A percentile compares a stretch with the other conserved stretches of the same genome.
Conservation (phyloP, 441 rosid species). For the Croton setiger region DNA sequence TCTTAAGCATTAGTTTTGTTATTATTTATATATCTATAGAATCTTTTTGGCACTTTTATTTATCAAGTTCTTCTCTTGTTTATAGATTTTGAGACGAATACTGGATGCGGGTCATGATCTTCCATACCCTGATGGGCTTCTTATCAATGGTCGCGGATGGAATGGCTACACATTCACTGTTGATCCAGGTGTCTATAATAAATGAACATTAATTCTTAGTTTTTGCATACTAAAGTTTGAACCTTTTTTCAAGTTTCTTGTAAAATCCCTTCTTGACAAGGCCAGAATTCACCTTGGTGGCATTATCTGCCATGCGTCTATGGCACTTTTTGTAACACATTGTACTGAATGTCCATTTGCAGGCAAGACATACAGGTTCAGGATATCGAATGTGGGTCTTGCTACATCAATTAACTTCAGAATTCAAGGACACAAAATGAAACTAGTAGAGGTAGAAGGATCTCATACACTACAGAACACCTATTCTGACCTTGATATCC, state of each 20-base stretch:
- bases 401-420: constrained; percentile 75
- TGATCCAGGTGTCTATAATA: constrained; percentile 36
- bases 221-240: neutral
- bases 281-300: neutral
- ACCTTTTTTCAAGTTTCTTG: neutral
- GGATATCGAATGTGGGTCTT: constrained; percentile 89
- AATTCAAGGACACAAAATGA: constrained; percentile 80
- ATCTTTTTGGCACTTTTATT: neutral
- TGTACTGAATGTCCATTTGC: constrained; percentile 13
- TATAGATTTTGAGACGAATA: constrained; percentile 50
- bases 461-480: constrained; percentile 75
- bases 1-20: neutral
- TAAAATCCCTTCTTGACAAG: neutral
- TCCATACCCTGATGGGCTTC: constrained; percentile 74
- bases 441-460: constrained; percentile 91
- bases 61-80: neutral
- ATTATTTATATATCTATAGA: neutral
- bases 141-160: constrained; percentile 80
- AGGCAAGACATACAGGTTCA: constrained; percentile 81
- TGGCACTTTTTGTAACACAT: neutral
- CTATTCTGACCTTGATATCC: constrained; percentile 68
- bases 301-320: neutral
- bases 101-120: constrained; percentile 66
- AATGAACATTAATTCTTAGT: neutral
- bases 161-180: constrained; percentile 67